These are phyloP conservation scores for Clavispora phyllophila DNA, from an alignment of 805 yeast genomes.

Conservation along the genomic window DNA sequence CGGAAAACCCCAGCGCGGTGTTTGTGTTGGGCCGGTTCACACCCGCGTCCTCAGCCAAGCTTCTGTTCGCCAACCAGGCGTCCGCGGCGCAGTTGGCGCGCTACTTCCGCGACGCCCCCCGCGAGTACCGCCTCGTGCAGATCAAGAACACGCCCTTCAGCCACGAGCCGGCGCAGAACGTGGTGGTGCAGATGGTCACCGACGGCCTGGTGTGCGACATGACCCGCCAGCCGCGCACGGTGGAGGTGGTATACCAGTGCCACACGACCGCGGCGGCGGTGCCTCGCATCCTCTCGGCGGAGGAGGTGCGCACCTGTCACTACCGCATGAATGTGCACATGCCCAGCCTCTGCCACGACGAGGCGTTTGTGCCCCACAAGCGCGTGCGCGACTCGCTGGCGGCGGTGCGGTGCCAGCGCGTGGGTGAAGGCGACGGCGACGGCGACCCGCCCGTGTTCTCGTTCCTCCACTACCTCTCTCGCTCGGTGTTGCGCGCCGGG, in stretches of 20 bases:
- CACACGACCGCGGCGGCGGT: slow-evolving; percentile 24
- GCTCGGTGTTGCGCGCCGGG: slow-evolving; percentile 6
- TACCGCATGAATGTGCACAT: slow-evolving; percentile 49
- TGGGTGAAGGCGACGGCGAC: slow-evolving; percentile 3
- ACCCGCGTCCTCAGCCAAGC: slow-evolving; percentile 5
- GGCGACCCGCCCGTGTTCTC: too few species aligned
- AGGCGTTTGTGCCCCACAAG: slow-evolving; percentile 27
- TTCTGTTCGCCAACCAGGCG: slow-evolving; percentile 17
- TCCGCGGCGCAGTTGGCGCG: slow-evolving; percentile 8
- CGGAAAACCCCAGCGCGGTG: slow-evolving; percentile 27
- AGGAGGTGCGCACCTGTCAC: slow-evolving; percentile 54
- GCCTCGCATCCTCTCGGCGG: slow-evolving; percentile 32
- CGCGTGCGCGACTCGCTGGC: slow-evolving; percentile 19
- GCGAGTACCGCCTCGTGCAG: slow-evolving; percentile 18
- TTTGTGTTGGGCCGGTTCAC: slow-evolving; percentile 33
- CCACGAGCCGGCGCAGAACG: slow-evolving; percentile 20
- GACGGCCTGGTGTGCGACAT: slow-evolving; percentile 58
- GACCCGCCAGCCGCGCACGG: slow-evolving; percentile 46
- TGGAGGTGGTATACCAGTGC: slow-evolving; percentile 57
- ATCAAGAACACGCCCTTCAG: slow-evolving; percentile 12
- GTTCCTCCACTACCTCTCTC: slow-evolving; percentile 4
- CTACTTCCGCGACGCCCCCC: slow-evolving; percentile 22
- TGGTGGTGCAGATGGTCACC: slow-evolving; percentile 31
- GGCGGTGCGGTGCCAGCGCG: slow-evolving; percentile 26
- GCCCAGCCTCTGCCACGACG: slow-evolving; percentile 43